Evolutionary conservation across 495 filamentous ascomycete genomes (phyloP).

Genomic region (Cudoniella acicularis): DNA sequence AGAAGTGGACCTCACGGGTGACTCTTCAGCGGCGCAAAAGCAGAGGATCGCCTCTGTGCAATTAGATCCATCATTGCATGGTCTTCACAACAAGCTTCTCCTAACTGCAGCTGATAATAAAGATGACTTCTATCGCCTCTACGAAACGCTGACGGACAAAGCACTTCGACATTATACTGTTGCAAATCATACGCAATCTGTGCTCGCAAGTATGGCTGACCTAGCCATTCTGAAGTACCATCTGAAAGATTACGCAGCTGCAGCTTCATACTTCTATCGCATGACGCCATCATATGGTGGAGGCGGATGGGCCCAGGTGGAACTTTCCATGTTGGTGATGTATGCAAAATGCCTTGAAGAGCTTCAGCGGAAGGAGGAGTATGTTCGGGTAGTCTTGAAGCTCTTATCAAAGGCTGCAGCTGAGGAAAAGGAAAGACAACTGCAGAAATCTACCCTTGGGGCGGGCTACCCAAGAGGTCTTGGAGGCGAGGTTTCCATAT

Average conservation of each 20-base stretch:
- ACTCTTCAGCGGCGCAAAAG: slow-evolving; percentile 10
- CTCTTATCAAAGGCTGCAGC: slow-evolving; percentile 71
- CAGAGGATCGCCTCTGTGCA: slow-evolving; percentile 16
- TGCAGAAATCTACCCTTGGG: slow-evolving; percentile 34
- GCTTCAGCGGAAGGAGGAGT: slow-evolving; percentile 72
- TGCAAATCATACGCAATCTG: slow-evolving; percentile 71
- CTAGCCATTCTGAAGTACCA: slow-evolving; percentile 80
- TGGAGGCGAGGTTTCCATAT: slow-evolving; percentile 51
- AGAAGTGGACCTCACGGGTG: slow-evolving; percentile 48
- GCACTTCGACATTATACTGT: slow-evolving; percentile 70
- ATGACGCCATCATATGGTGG: slow-evolving; percentile 79
- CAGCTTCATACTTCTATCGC: slow-evolving; percentile 76
- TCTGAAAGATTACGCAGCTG: slow-evolving; percentile 65
- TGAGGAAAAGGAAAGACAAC: slow-evolving; percentile 45
- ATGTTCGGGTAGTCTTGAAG: slow-evolving; percentile 68
- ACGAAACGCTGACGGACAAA: slow-evolving; percentile 67
- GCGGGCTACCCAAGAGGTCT: slow-evolving; percentile 22
- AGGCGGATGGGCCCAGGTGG: slow-evolving; percentile 73
- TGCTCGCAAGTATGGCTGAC: slow-evolving; percentile 75
- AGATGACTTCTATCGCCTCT: slow-evolving; percentile 56
- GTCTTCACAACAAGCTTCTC: slow-evolving; percentile 49
- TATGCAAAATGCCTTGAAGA: slow-evolving; percentile 80
- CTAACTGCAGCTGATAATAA: slow-evolving; percentile 44
- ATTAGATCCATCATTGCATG: slow-evolving; percentile 24
- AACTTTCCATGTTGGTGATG: slow-evolving; percentile 79